Evolutionary conservation across 768 basidiomycete genomes (phyloP).

Genomic region (Panaeolus papilionaceus): DNA sequence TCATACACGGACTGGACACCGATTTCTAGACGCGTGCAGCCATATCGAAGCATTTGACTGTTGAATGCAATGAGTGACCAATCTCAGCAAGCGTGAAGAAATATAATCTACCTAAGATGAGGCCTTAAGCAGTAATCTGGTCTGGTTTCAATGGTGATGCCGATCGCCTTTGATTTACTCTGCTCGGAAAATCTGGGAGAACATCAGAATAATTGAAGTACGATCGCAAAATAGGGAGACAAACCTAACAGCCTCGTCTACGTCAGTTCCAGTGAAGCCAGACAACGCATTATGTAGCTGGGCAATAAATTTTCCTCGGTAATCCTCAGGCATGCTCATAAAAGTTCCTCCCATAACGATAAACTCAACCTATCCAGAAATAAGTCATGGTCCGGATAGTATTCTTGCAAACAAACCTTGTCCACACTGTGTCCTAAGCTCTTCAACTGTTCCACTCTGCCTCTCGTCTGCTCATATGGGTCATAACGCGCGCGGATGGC

Average conservation of each 20-base stretch:
- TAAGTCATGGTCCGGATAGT: neutral
- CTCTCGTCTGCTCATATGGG: slow-evolving; percentile 96
- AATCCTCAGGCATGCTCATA: slow-evolving; percentile 99
- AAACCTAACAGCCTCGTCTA: slow-evolving; percentile 94
- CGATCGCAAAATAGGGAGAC: slow-evolving; percentile 15
- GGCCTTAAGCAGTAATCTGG: slow-evolving; percentile 98
- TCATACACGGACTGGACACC: slow-evolving; percentile 99
- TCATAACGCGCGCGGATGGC: slow-evolving; percentile 95
- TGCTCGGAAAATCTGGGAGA: slow-evolving; percentile 86
- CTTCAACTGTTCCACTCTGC: slow-evolving; percentile 94
- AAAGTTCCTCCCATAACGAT: slow-evolving; percentile 99
- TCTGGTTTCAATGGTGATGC: slow-evolving; percentile 98
- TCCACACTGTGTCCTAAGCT: slow-evolving; percentile 97
- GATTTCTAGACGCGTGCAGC: slow-evolving; percentile 97
- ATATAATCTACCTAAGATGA: slow-evolving; percentile 73
- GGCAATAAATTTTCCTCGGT: slow-evolving; percentile 91
- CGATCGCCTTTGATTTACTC: slow-evolving; percentile 97
- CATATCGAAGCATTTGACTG: slow-evolving; percentile 98
- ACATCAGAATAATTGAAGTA: neutral
- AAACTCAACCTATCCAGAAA: slow-evolving; percentile 68
- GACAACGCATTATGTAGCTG: slow-evolving; percentile 97
- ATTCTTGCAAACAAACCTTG: slow-evolving; percentile 63
- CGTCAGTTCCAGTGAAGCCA: slow-evolving; percentile 90
- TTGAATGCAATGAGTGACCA: slow-evolving; percentile 9
- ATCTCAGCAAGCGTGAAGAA: neutral